Evolutionary conservation across 805 yeast genomes (phyloP).

Genomic region (Alloascoidea hylecoeti): DNA sequence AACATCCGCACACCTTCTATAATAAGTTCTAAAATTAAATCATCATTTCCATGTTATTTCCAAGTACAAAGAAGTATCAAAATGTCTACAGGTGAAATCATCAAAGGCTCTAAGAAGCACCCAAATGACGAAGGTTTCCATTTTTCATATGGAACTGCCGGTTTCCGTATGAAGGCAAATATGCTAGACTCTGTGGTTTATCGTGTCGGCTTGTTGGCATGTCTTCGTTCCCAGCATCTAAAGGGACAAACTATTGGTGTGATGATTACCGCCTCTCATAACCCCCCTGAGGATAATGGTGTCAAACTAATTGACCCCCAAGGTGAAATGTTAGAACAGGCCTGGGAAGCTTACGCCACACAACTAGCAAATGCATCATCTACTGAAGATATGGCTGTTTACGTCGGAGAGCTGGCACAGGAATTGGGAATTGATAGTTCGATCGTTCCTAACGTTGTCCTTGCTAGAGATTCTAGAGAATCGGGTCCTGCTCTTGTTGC

Average conservation of each 20-base stretch:
- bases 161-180: conserved; percentile 69
- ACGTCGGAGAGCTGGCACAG: conserved; percentile 23
- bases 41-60: conserved; percentile 5
- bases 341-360: conserved; percentile 82
- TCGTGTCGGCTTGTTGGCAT: conserved; percentile 73
- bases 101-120: conserved; percentile 14
- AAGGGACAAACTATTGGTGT: conserved; percentile 72
- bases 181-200: conserved; percentile 69
- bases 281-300: conserved; percentile 86
- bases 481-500: conserved; percentile 57
- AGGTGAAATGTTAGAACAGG: conserved; percentile 75
- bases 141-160: conserved; percentile 91
- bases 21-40: conserved; percentile 8
- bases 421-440: conserved; percentile 31
- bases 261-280: conserved; percentile 94
- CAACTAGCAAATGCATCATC: conserved; percentile 55
- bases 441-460: conserved; percentile 31
- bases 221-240: conserved; percentile 62
- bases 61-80: conserved; percentile 11
- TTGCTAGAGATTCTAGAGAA: conserved; percentile 83
- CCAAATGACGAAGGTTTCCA: conserved; percentile 29
- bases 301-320: conserved; percentile 86
- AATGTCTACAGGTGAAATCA: conserved; percentile 11
- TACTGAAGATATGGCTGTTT: conserved; percentile 26
- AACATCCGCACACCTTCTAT: no score